Evolutionary conservation across 441 rosid species (phyloP), one percentile per base, ranked within the genome.

Genomic region (Arabidopsis lyrata): DNA sequence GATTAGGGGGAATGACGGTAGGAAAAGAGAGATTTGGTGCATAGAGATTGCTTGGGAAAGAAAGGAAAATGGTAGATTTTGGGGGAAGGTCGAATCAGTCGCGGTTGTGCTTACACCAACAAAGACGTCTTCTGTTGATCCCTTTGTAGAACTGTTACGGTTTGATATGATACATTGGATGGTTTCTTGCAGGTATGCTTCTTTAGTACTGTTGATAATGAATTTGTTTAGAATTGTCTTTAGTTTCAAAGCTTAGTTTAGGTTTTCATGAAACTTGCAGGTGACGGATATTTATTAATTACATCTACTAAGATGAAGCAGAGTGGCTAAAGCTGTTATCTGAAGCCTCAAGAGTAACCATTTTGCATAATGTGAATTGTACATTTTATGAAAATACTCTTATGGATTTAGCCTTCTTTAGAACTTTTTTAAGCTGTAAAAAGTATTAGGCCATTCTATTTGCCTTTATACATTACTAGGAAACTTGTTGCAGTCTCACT

Each of bases 31-130:
- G 12, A 24, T 61, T 42, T 41, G 35, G 66, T 39, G 50, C 4
- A 20, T 61, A 41, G 34, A 39, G 55, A 63, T 63, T 8, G 16
- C 42, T 6, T 12, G 32, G 55, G 55, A 63, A 63, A 31, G 29
- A 45, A 2, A 22, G 14, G 3, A 63, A 16, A 8, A 8, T 2
- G 55, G 54, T 63, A 15, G 1, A 18, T n/a, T 15, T 3, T 29
- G n/a, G 27, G 67, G 54, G 5, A 29, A 44, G 15, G 27, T 63
- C 5, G 39, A 63, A 16, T 63, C 39, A 29, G 54, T 45, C 24
- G 32, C 11, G 16, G 31, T 11, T 39, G 65, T 60, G 34, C 34
- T 39, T 39, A 60, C 39, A 29, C 10, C 39, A 1, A 2, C 15
- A 4, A 11, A 15, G 5, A 5, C 5, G 29, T 4, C 27, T 63